These are phyloP conservation scores for Polyporus arcularius DNA, from an alignment of 768 basidiomycete species.

Conservation along the genomic window DNA sequence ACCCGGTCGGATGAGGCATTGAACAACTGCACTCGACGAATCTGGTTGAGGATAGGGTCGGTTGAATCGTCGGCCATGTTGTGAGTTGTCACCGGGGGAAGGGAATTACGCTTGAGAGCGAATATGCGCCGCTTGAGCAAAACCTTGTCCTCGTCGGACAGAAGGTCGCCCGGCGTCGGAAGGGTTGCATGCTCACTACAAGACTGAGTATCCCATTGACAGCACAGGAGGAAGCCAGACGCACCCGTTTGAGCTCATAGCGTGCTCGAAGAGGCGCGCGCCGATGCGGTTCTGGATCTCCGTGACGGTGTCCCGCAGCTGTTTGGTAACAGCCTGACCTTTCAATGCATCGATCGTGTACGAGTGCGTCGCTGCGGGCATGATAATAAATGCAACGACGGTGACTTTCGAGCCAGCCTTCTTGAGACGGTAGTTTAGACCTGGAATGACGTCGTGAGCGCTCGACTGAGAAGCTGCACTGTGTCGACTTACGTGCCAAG, in stretches of 20 bases:
- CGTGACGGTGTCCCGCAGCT: constrained; percentile 91
- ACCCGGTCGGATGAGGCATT: constrained; percentile 87
- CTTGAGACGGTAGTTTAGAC: constrained; percentile 64
- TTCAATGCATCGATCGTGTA: constrained; percentile 98
- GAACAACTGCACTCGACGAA: constrained; percentile 92
- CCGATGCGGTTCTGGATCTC: constrained; percentile 96
- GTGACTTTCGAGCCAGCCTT: constrained; percentile 71
- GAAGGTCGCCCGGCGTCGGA: constrained; percentile 71
- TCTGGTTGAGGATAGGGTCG: constrained; percentile 94
- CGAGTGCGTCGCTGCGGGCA: constrained; percentile 94
- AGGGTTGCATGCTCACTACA: constrained; percentile 71
- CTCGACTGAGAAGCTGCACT: not conserved
- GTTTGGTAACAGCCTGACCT: constrained; percentile 96
- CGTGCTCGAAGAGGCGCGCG: constrained; percentile 89
- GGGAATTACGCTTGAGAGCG: constrained; percentile 89
- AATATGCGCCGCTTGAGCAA: constrained; percentile 95
- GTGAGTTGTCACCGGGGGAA: constrained; percentile 97
- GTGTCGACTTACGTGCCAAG: constrained; percentile 68
- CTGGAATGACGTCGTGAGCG: constrained; percentile 23
- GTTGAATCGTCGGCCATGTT: constrained; percentile 94
- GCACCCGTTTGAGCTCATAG: constrained; percentile 88
- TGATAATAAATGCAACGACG: constrained; percentile 97
- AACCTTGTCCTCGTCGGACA: constrained; percentile 92
- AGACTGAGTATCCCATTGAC: not conserved
- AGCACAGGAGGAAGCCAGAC: constrained; percentile 24